These are phyloP conservation scores for Trichoderma endophyticum DNA, from an alignment of 2,329 filamentous ascomycete genomes.

Conservation along the genomic window DNA sequence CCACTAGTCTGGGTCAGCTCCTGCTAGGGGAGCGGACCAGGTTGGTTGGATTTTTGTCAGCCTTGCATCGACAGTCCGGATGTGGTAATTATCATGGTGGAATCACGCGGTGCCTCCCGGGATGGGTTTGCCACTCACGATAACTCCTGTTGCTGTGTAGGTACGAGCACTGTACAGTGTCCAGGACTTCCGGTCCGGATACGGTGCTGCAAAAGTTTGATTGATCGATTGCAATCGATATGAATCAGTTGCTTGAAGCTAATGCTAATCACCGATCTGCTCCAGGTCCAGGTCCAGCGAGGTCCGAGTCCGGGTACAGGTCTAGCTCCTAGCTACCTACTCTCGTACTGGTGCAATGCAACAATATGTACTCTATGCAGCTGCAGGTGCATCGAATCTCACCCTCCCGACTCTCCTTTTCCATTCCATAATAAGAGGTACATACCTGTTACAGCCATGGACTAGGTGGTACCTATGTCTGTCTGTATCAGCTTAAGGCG, in stretches of 20 bases:
- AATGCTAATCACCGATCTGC: neutral
- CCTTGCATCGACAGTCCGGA: neutral
- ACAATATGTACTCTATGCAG: neutral
- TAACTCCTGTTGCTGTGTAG: neutral
- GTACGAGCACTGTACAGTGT: neutral
- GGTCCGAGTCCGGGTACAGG: neutral
- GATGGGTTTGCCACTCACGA: neutral
- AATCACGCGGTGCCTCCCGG: neutral
- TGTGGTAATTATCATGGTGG: neutral
- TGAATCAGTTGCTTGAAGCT: neutral
- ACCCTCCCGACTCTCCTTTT: neutral
- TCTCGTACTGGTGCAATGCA: too few relatives aligned
- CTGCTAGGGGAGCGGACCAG: neutral
- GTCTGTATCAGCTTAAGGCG: neutral
- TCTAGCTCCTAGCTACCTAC: neutral
- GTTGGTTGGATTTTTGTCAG: neutral
- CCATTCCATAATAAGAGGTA: too few relatives aligned
- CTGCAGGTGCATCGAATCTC: neutral
- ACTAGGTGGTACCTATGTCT: neutral
- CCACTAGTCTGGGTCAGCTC: constrained; percentile 1
- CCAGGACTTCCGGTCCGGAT: neutral
- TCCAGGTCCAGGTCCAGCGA: neutral
- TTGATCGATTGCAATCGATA: neutral
- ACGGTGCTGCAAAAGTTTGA: neutral
- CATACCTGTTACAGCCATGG: too few relatives aligned